Evolutionary conservation across 106 monocot species (phyloP), one percentile per base, ranked within the genome.

Genomic region (Allium sativum): DNA sequence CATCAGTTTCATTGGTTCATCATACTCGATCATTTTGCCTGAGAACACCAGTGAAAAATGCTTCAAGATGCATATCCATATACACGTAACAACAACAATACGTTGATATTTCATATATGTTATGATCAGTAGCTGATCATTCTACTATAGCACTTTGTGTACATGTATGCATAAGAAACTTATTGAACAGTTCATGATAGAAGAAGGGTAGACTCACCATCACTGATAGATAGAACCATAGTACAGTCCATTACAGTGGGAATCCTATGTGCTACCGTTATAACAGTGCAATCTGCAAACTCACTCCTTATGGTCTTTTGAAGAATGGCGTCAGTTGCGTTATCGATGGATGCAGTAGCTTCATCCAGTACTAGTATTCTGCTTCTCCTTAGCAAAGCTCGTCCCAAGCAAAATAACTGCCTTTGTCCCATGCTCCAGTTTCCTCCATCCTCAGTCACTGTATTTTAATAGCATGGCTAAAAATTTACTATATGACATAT

Each of bases 391-490:
- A 96, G 55, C 21, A 96, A 61, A 42, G 96, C 87, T 40, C 90
- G 80, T 0, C 96, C 87, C 59, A 96, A 72, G 64, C 96, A 96
- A 62, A 96, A 96, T 31, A 96, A 63, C 59, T 96, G 96, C 7
- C 91, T 50, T 50, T 96, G 96, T 10, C 96, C 96, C 77, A 91
- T 79, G 74, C 96, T 96, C 96, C 96, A 96, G 51, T 96, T 96
- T 9, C 84, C 84, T 62, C 96, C 96, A 65, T 87, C 91, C 73
- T 96, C 91, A n/a, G 78, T 73, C 59, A 96, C 95, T 53, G 70
- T 53, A 65, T 19, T 60, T 9, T 8, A 47, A 47, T 8, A 3
- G 21, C 44, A 31, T 31, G 31, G 47, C 47, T 18, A 12, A 18
- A 57, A 31, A 57, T 45, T 18, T 55, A n/a, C 5, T 48, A 41